These are phyloP conservation scores for Aureobasidium sp. DNA, from an alignment of 2,329 filamentous ascomycete genomes.

Conservation along the genomic window DNA sequence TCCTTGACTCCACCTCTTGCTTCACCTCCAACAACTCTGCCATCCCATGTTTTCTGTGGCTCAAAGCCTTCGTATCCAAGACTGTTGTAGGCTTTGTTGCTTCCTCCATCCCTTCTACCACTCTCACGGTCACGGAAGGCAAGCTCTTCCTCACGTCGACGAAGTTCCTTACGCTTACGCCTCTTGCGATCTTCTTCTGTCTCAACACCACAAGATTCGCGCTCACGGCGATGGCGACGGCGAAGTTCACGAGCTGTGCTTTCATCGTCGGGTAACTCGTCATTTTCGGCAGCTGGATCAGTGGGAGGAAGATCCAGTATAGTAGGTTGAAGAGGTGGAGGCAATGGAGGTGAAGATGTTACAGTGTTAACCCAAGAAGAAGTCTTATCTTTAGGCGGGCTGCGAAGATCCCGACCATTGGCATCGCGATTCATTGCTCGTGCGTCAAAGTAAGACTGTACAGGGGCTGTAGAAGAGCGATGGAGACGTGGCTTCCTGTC, in stretches of 20 bases:
- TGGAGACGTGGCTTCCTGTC: conserved; percentile 22
- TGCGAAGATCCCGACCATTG: conserved; percentile 21
- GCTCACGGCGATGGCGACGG: conserved; percentile 17
- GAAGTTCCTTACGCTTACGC: conserved; percentile 15
- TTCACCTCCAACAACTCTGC: conserved; percentile 27
- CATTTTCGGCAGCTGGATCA: conserved; percentile 18
- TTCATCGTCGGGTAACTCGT: conserved; percentile 17
- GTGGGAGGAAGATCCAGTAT: conserved; percentile 34
- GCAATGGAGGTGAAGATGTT: conserved; percentile 37
- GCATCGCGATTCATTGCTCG: conserved; percentile 30
- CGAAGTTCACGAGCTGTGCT: conserved; percentile 24
- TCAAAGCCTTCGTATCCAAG: conserved; percentile 26
- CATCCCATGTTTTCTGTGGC: conserved; percentile 32
- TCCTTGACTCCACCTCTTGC: conserved; percentile 16
- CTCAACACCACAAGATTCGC: conserved; percentile 16
- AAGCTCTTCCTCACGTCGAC: conserved; percentile 19
- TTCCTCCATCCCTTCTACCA: conserved; percentile 11
- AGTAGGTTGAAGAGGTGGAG: conserved; percentile 37
- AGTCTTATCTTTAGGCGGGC: conserved; percentile 37
- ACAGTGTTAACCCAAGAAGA: conserved; percentile 41
- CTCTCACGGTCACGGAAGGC: conserved; percentile 25
- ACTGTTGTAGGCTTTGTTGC: conserved; percentile 17
- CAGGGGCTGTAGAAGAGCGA: conserved; percentile 27
- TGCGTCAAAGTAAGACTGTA: conserved; percentile 36
- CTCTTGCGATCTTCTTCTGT: conserved; percentile 18